Evolutionary conservation across 495 filamentous ascomycete genomes (phyloP), one percentile per base, ranked within the genome.

Genomic region (Bombardia bombarda): DNA sequence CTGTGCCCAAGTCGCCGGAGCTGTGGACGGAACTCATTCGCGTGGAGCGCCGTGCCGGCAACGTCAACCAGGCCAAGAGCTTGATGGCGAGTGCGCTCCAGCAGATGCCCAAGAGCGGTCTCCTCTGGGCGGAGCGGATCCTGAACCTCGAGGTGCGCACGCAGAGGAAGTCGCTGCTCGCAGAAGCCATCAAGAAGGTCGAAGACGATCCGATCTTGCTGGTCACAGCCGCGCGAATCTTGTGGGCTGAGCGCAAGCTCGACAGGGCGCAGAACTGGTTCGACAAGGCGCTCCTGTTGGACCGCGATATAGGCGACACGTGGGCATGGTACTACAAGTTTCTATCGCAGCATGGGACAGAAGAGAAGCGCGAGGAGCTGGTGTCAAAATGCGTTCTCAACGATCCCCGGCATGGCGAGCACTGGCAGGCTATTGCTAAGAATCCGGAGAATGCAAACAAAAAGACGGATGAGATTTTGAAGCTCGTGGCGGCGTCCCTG

Each of bases 261-360:
- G 90, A 95, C 45, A 90, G 95, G 57, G 90, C 93, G 9, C 78
- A 83, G 65, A 90, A 79, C 42, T 98, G 92, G 92, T 97, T 98
- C 56, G 86, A 94, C 69, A 92, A 95, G 66, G 92, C 92, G 4
- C 80, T 95, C 40, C 64, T 94, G 41, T 70, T 88, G 10, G 87
- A 97, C 53, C 74, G 79, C 20, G 90, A 96, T 59, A 61, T 80
- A 23, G 92, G 93, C 24, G 92, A 98, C 67, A 87, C 82, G 5
- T 98, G 92, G 92, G 92, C 87, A 30, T 98, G 90, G 90, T 98
- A 95, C 54, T 92, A 84, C 63, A 93, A 90, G 64, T 98, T 96
- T 56, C 57, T 96, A 52, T 45, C 75, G 47, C 82, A 92, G 73
- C 87, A 98, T 68, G 93, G 93, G 4, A 94, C 85, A 20, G 84